Conservation (phyloP, 2,329 filamentous ascomycete genomes). For the Cordyceps militaris region DNA sequence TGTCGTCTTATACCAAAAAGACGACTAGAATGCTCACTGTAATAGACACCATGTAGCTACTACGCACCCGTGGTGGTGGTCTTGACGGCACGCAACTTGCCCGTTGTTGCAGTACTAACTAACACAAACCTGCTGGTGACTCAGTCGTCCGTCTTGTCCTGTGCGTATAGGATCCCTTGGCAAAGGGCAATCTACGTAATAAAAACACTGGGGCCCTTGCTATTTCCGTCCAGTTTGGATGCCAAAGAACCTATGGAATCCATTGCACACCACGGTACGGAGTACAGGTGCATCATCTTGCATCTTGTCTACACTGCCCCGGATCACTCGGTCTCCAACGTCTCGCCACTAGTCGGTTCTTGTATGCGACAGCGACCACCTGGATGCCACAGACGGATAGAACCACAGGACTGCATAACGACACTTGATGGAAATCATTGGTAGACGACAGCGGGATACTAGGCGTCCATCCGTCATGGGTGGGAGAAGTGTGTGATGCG, state of each 20-base stretch:
- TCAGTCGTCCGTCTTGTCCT: background rate
- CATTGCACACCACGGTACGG: no score
- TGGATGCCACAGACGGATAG: no score
- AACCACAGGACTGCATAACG: no score
- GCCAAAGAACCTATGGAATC: background rate
- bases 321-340: background rate
- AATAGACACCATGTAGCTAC: background rate
- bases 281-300: background rate
- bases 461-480: background rate
- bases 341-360: background rate
- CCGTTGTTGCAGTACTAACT: background rate
- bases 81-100: background rate
- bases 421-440: background rate
- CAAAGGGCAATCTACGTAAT: constrained; percentile 2
- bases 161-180: background rate
- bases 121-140: background rate
- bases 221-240: background rate
- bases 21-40: background rate
- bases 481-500: background rate
- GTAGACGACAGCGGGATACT: background rate
- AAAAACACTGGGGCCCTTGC: background rate
- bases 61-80: background rate
- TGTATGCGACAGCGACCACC: background rate
- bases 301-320: background rate
- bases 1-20: constrained; percentile 2